Base-by-base conservation (phyloP, 2,329 filamentous ascomycete genomes). In the Ascochyta koolunga region DNA sequence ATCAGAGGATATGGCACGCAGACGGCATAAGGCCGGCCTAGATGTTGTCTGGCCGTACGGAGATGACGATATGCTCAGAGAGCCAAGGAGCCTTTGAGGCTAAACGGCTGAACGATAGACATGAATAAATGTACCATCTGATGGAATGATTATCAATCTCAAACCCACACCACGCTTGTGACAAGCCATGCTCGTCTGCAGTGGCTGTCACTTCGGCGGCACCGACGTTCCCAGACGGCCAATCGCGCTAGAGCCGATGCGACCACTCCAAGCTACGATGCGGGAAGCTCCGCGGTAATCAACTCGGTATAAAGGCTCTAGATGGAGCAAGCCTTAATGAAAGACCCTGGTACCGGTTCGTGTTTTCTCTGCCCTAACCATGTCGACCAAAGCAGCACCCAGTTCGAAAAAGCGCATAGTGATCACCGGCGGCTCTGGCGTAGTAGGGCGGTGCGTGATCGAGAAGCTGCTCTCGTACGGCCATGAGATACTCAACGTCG, bases 1-100 rank as follows among this genome's bases (percentile, higher is more conserved):
- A 97, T 99, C 76, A 89, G 86, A 77, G 95, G 95, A 38, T 99
- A 99, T 74, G 95, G 95, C 58, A 96, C 93, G 22, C 93, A 98
- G 82, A 69, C 67, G 10, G 68, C 59, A 16, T 71, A 66, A 55
- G 39, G 5, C 35, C 15, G 51, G 18, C 16, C n/a, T 11, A 18
- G 35, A 22, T 27, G 39, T 33, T 46, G 22, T 37, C 18, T 24
- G 36, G 46, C 21, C 36, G 32, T 15, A 41, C 42, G 16, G 40
- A 27, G 45, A 47, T 56, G 46, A 49, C 24, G 18, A 38, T 22
- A 32, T 41, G 25, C 41, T 35, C 39, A 48, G 22, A 48, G 22
- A 35, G 46, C 29, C 54, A 59, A 47, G 45, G 35, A 46, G 36
- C 37, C 49, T 25, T 40, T 49, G 37, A 54, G 43, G 48, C 53